Conservation (phyloP, 176 grass and related monocot genomes). For the Ampelocalamus luodianensis region DNA sequence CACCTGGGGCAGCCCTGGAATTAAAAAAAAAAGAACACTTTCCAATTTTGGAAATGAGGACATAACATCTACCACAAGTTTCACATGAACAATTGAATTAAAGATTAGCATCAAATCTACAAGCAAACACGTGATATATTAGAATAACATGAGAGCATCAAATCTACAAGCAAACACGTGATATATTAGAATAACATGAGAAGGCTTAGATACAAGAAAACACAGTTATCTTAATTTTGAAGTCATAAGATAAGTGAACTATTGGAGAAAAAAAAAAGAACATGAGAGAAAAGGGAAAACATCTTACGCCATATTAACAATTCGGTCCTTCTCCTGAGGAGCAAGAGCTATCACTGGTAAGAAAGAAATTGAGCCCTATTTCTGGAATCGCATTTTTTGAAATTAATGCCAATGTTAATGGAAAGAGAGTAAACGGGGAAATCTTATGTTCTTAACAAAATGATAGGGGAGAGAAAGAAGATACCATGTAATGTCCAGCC, state of each 20-base stretch:
- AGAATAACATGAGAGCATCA: constrained; percentile 1
- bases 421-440: not conserved
- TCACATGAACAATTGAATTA: not conserved
- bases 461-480: constrained; percentile 15
- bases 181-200: not conserved
- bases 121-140: not conserved
- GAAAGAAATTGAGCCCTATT: constrained; percentile 98
- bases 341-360: constrained; percentile 98
- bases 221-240: not conserved
- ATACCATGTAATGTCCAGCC: constrained; percentile 98
- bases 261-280: not conserved
- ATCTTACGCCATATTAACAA: constrained; percentile 99
- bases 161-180: not conserved
- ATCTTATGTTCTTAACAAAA: not conserved
- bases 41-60: not conserved
- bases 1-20: constrained; percentile 93
- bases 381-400: constrained; percentile 50
- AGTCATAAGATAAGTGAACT: constrained; percentile 1
- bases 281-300: constrained; percentile 32
- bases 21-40: not conserved
- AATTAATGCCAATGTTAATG: constrained; percentile 23
- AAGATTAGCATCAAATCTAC: constrained; percentile 23
- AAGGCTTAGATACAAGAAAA: constrained; percentile 6
- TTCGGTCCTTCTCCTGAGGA: constrained; percentile 89
- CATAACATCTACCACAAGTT: not conserved